phyloP scores from a whole-genome alignment of 2,329 filamentous ascomycete genomes.

The Metarhizium rileyi region DNA sequence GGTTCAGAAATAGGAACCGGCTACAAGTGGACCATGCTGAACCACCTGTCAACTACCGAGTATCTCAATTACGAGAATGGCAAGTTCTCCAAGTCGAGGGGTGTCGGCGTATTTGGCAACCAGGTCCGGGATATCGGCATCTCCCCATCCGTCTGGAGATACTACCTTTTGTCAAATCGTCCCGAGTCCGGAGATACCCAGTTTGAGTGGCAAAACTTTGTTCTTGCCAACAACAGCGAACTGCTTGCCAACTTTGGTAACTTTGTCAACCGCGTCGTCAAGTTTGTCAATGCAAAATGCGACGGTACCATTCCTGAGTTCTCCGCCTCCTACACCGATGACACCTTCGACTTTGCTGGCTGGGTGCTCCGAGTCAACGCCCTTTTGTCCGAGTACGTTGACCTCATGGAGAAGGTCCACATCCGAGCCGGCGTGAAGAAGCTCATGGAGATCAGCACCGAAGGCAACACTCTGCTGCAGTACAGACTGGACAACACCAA shows the following conservation, averaged over 20 bases:
- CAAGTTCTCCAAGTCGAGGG: constrained; percentile 88
- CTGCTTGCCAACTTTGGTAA: constrained; percentile 70
- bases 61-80: constrained; percentile 78
- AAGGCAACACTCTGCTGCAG: constrained; percentile 41
- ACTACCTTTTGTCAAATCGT: constrained; percentile 77
- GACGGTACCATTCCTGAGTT: constrained; percentile 58
- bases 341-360: constrained; percentile 32
- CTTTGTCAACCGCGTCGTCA: constrained; percentile 64
- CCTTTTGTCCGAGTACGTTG: constrained; percentile 56
- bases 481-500: constrained; percentile 46
- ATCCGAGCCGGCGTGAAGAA: constrained; percentile 57
- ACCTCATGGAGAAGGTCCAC: constrained; percentile 60
- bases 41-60: constrained; percentile 82
- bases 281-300: constrained; percentile 69
- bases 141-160: constrained; percentile 81
- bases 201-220: constrained; percentile 81
- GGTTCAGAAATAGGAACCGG: constrained; percentile 74
- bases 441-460: constrained; percentile 56
- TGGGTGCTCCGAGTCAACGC: constrained; percentile 34
- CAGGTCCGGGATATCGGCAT: constrained; percentile 81
- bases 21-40: constrained; percentile 81
- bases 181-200: constrained; percentile 82
- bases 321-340: constrained; percentile 43
- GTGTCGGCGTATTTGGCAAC: constrained; percentile 85
- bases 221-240: constrained; percentile 79